Base-by-base conservation (phyloP, 2,329 filamentous ascomycete genomes). In the Ascomycota sp. region DNA sequence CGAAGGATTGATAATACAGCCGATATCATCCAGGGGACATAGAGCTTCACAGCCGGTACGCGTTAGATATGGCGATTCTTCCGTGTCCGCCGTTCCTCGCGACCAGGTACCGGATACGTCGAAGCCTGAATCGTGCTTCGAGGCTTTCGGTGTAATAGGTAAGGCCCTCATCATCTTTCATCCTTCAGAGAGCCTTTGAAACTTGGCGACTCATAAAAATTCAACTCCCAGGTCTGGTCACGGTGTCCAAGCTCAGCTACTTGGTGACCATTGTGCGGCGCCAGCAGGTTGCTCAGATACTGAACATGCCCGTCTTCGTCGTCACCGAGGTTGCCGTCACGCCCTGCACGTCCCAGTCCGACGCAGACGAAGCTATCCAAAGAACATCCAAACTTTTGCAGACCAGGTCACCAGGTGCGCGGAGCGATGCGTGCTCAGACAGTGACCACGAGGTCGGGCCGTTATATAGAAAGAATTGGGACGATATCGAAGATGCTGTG, bases 311-410 rank as follows among this genome's bases (percentile, higher is more conserved):
- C 0, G 62, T 95, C 36, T 98, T 91, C 52, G 74, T 82, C 29
- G 71, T 93, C 38, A 89, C 78, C 30, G 81, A 91, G 44, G 79
- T 95, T 26, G 76, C 82, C 6, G 60, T 95, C n/a, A 92, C 92
- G 6, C 89, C 89, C 1, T 72, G 89, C 35, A 69, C 74, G 2
- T 86, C 78, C 6, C 75, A 76, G 45, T 51, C 55, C 29, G 81
- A 91, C 30, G 84, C 86, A 5, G 64, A 70, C 39, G 65, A 67
- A 25, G 76, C 81, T 7, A 76, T 95, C 37, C 53, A 57, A 3
- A 66, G 68, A 36, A 79, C 78, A 0, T 54, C 58, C 1, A 42
- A 43, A 7, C 53, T 60, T 13, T 44, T 68, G 12, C 52, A 52
- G 28, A 49, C 51, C 10, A 48, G 48, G 10, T 41, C 46, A 29